Evolutionary conservation across 2,329 filamentous ascomycete species (phyloP).

Genomic region (Pseudohalonectria lignicola): DNA sequence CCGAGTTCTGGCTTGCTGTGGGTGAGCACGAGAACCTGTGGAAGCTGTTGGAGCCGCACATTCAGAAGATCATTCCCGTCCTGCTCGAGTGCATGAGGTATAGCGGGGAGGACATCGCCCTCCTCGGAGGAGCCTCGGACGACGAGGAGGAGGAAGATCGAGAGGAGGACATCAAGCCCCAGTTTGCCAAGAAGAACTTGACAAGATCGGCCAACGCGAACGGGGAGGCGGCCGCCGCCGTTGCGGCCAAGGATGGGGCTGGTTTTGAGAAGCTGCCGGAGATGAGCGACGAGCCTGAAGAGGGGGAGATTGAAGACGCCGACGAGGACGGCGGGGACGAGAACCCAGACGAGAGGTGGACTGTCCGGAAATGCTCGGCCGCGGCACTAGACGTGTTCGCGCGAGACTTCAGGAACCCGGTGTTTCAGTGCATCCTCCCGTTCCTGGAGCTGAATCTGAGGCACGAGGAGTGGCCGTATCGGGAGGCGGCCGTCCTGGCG

Average conservation of each 20-base stretch:
- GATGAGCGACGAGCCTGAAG: constrained; percentile 69
- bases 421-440: constrained; percentile 86
- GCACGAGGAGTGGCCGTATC: constrained; percentile 80
- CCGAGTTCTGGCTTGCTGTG: constrained; percentile 93
- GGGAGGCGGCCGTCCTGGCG: constrained; percentile 88
- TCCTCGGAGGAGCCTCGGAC: constrained; percentile 72
- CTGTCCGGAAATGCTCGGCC: constrained; percentile 90
- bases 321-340: constrained; percentile 58
- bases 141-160: constrained; percentile 90
- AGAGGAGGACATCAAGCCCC: constrained; percentile 81
- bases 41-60: constrained; percentile 63
- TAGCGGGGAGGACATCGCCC: constrained; percentile 80
- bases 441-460: constrained; percentile 85
- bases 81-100: constrained; percentile 94
- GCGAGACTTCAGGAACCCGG: constrained; percentile 73
- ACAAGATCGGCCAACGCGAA: constrained; percentile 44
- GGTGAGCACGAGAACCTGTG: constrained; percentile 79
- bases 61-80: constrained; percentile 79
- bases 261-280: constrained; percentile 31
- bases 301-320: constrained; percentile 70
- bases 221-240: constrained; percentile 37
- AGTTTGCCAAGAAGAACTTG: constrained; percentile 65
- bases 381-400: constrained; percentile 92
- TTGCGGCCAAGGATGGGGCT: constrained; percentile 40
- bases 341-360: constrained; percentile 89